phyloP scores from a whole-genome alignment of 2,329 filamentous ascomycete genomes.

The Endoconidiophora polonica region DNA sequence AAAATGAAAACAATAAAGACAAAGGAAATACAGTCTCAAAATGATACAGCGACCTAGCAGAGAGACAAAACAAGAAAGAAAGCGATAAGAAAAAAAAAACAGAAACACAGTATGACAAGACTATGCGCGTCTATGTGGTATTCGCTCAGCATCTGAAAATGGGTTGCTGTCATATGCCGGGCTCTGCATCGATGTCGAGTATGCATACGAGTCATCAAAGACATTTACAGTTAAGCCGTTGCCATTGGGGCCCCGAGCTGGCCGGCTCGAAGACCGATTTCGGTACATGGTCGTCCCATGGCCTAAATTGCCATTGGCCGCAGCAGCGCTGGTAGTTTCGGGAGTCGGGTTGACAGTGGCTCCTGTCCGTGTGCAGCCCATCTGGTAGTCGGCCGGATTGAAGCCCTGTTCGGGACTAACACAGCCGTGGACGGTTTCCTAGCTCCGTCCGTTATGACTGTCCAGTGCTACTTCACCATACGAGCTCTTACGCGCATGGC shows the following conservation, averaged over 20 bases:
- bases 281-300: too few relatives aligned
- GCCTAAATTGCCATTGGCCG: too few relatives aligned
- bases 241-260: too few relatives aligned
- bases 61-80: neutral
- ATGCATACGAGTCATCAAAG: conserved; percentile 6
- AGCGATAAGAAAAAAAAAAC: neutral
- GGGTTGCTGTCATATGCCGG: conserved; percentile 9
- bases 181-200: conserved; percentile 11
- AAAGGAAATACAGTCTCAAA: too few relatives aligned
- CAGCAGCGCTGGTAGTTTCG: too few relatives aligned
- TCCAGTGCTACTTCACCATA: neutral
- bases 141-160: conserved; percentile 9
- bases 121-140: neutral
- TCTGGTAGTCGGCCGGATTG: neutral
- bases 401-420: neutral
- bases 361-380: neutral
- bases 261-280: too few relatives aligned
- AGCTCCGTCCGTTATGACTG: neutral
- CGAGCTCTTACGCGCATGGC: neutral
- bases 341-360: too few relatives aligned
- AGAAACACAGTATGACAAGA: neutral
- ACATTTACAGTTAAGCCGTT: neutral
- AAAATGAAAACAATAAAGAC: too few relatives aligned
- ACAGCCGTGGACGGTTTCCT: conserved; percentile 2
- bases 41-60: too few relatives aligned